These are phyloP conservation scores for Paraphaeosphaeria minitans DNA, from an alignment of 2,329 filamentous ascomycete genomes.

Conservation along the genomic window DNA sequence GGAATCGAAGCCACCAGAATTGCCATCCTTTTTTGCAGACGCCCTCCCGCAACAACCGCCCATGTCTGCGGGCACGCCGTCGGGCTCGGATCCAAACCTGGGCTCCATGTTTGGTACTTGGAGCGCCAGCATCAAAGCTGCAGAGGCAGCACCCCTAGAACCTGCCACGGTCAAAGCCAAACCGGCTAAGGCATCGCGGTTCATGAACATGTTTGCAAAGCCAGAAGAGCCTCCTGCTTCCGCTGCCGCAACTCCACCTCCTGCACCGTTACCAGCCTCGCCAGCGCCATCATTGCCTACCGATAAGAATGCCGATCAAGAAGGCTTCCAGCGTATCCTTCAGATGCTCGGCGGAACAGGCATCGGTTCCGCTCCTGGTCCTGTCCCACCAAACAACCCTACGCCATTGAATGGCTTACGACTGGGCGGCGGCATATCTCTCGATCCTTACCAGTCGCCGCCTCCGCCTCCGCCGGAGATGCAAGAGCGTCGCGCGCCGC, in stretches of 20 bases:
- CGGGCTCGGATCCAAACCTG: constrained; percentile 69
- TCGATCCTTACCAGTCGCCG: constrained; percentile 41
- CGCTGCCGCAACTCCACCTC: constrained; percentile 20
- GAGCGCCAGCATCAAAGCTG: constrained; percentile 57
- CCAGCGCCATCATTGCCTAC: constrained; percentile 32
- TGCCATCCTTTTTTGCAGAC: constrained; percentile 19
- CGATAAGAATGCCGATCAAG: constrained; percentile 70
- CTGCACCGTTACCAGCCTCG: constrained; percentile 23
- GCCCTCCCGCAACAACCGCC: constrained; percentile 30
- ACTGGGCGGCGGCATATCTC: constrained; percentile 36
- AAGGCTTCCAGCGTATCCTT: constrained; percentile 82
- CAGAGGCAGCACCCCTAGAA: constrained; percentile 40
- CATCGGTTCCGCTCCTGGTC: constrained; percentile 23
- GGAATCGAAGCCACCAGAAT: constrained; percentile 38
- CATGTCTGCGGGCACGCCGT: constrained; percentile 59
- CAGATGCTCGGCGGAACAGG: constrained; percentile 71
- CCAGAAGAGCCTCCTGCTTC: constrained; percentile 41
- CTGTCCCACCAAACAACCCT: constrained; percentile 24
- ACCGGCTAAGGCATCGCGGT: constrained; percentile 79
- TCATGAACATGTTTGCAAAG: constrained; percentile 72
- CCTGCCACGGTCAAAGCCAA: constrained; percentile 45
- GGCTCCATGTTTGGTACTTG: constrained; percentile 78
- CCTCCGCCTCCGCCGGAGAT: constrained; percentile 33
- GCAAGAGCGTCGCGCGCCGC: constrained; percentile 28
- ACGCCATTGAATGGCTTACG: constrained; percentile 34